Base-by-base conservation (phyloP, 2,329 filamentous ascomycete genomes). In the Fusarium tricinctum region DNA sequence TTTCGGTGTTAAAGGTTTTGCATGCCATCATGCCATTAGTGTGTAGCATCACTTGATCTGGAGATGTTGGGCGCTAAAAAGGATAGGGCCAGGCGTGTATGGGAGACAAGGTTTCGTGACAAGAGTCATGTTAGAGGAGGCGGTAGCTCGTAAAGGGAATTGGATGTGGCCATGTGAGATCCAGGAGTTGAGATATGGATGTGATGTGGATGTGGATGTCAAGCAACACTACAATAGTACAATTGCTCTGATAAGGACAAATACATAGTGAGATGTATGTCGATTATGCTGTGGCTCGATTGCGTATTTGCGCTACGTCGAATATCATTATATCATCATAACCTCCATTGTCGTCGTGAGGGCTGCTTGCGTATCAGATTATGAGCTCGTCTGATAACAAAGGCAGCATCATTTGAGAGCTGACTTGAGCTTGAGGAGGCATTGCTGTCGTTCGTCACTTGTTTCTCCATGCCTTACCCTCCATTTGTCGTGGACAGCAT, bases 1-100 rank as follows among this genome's bases (percentile, higher is more conserved):
- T 46, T 53, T 60, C 33, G 30, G 26, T 48, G 54, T 32, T 50
- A 53, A 48, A 51, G 53, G 50, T 66, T 58, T 57, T 33, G 61
- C 54, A 58, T 64, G 52, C 58, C 57, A 56, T 42, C 53, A 43
- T 55, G 44, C 50, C 57, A n/a, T 54, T 54, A 38, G 30, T 38
- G 40, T 61, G 63, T 51, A 47, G 59, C 58, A 62, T 73, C 71
- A 73, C 61, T 73, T 73, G 71, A 73, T 72, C 63, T 68, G 28
- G n/a, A 64, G 58, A 57, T 55, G 45, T 47, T 60, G 47, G 56
- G 52, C 71, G 68, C 71, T 70, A 73, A 56, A 17, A 52, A 54
- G 3, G 43, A 30, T 48, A 38, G 43, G 46, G 32, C 46, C 43
- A 65, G 63, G 30, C 52, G 35, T 44, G 42, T 61, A 59, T 38